A percentile compares a stretch with the other conserved stretches of the same genome.
These are phyloP conservation scores for Penicillium sp. DNA, from an alignment of 2,329 filamentous ascomycete species.

Conservation along the genomic window DNA sequence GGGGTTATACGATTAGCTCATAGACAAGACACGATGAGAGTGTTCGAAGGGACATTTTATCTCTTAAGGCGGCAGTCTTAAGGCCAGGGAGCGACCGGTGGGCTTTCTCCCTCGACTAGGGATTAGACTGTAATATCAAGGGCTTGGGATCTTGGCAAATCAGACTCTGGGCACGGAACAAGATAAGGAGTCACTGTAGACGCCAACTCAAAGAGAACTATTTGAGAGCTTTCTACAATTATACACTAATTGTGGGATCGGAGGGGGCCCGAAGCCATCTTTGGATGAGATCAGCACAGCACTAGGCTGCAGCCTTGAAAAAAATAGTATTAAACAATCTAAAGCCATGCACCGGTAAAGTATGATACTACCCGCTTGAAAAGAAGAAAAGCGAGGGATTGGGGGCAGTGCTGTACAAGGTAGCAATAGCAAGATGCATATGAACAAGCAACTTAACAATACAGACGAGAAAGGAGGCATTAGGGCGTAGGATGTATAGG, in stretches of 20 bases:
- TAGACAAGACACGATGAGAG: not conserved
- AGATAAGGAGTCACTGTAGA: not conserved
- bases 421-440: conserved; percentile 23
- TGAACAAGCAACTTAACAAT: conserved; percentile 24
- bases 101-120: not conserved
- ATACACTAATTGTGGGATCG: not conserved
- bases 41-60: not conserved
- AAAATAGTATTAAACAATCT: conserved; percentile 28
- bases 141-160: not conserved
- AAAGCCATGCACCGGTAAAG: conserved; percentile 18
- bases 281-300: conserved; percentile 4
- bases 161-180: not conserved
- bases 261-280: not conserved
- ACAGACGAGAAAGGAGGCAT: conserved; percentile 20
- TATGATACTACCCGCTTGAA: conserved; percentile 11
- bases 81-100: not conserved
- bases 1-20: not conserved
- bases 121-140: not conserved
- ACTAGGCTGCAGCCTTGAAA: conserved; percentile 1
- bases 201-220: not conserved
- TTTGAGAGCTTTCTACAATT: not conserved
- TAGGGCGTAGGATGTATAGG: conserved; percentile 19
- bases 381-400: conserved; percentile 9
- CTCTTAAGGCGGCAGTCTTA: not conserved
- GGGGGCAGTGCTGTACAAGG: conserved; percentile 21